These are phyloP conservation scores for Beauveria sp. DNA, from an alignment of 2,329 filamentous ascomycete genomes.

Conservation along the genomic window DNA sequence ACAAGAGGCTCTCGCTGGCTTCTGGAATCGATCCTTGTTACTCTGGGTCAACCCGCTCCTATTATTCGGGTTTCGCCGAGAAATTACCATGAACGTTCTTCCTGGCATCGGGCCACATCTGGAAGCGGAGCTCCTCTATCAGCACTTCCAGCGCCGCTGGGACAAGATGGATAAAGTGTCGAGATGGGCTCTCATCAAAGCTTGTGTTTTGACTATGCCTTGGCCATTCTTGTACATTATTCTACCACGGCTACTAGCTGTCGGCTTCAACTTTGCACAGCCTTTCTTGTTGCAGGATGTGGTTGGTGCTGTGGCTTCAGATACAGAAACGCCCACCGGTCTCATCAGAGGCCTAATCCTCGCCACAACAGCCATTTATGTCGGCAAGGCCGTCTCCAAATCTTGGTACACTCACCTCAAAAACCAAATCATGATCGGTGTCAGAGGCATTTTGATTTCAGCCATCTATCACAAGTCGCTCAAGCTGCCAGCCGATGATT, in stretches of 20 bases:
- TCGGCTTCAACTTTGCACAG: conserved; percentile 7
- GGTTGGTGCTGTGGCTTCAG: neutral
- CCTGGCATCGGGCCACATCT: neutral
- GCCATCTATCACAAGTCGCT: conserved; percentile 4
- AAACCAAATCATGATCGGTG: neutral
- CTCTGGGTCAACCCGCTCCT: conserved; percentile 1
- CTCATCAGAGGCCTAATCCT: neutral
- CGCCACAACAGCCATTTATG: neutral
- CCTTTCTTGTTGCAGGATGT: conserved; percentile 5
- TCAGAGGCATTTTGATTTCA: neutral
- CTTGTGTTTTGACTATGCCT: neutral
- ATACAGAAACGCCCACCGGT: neutral
- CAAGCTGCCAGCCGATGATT: neutral
- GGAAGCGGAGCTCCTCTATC: neutral
- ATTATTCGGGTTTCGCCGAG: neutral
- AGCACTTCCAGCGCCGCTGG: neutral
- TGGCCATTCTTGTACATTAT: neutral
- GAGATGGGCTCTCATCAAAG: neutral
- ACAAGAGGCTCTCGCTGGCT: conserved; percentile 16
- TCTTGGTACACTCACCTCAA: neutral
- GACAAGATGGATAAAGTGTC: neutral
- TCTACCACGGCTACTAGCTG: neutral
- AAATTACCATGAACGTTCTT: neutral
- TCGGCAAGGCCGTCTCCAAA: neutral
- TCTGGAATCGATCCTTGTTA: conserved; percentile 13